Evolutionary conservation across 2,329 filamentous ascomycete genomes (phyloP).

Genomic region (Ascocoryne sarcoides): DNA sequence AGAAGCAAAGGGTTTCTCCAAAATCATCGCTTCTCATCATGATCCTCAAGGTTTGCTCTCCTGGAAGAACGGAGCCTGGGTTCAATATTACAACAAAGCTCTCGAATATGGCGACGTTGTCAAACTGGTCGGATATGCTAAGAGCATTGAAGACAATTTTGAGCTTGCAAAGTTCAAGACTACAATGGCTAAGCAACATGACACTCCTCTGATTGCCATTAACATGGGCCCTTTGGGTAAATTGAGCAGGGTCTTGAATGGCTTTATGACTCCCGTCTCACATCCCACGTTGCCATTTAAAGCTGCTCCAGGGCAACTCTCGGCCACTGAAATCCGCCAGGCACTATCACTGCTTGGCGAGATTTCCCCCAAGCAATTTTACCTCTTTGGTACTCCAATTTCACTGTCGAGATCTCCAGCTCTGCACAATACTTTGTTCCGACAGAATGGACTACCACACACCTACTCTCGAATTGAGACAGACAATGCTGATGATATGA

Average conservation of each 20-base stretch:
- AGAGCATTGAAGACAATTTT: slow-evolving; percentile 74
- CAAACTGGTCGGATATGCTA: slow-evolving; percentile 83
- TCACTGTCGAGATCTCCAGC: slow-evolving; percentile 74
- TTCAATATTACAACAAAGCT: slow-evolving; percentile 80
- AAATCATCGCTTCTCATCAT: slow-evolving; percentile 92
- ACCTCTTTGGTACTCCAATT: slow-evolving; percentile 81
- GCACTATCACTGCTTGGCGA: slow-evolving; percentile 72
- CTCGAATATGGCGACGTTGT: slow-evolving; percentile 86
- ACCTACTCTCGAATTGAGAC: slow-evolving; percentile 73
- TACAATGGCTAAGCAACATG: slow-evolving; percentile 62
- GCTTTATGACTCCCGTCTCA: slow-evolving; percentile 89
- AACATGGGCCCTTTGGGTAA: slow-evolving; percentile 91
- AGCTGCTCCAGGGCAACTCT: slow-evolving; percentile 88
- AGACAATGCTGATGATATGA: slow-evolving; percentile 50
- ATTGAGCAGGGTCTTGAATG: slow-evolving; percentile 81
- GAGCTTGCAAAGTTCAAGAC: slow-evolving; percentile 73
- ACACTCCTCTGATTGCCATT: slow-evolving; percentile 82
- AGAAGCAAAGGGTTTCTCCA: slow-evolving; percentile 58
- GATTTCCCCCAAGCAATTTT: slow-evolving; percentile 68
- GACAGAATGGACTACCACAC: slow-evolving; percentile 70
- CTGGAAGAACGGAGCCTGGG: slow-evolving; percentile 91
- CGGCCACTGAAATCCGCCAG: slow-evolving; percentile 76
- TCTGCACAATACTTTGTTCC: slow-evolving; percentile 82
- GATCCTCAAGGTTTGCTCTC: slow-evolving; percentile 71
- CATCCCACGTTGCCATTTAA: slow-evolving; percentile 86